Conservation (phyloP, 257 asterid species). For the Asclepias syriaca region DNA sequence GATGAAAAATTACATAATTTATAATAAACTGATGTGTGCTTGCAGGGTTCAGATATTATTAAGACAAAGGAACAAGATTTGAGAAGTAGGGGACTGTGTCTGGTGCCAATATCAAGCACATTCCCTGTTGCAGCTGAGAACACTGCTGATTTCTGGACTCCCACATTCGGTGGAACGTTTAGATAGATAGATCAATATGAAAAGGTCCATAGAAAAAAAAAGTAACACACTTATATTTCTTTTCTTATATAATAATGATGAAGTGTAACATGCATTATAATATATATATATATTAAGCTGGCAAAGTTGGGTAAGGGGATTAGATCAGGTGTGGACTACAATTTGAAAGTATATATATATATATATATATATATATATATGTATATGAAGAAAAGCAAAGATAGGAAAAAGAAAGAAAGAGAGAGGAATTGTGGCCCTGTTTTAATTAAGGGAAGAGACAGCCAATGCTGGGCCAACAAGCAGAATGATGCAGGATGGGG, state of each 20-base stretch:
- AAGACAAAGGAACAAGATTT: slow-evolving; percentile 38
- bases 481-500: slow-evolving; percentile 27
- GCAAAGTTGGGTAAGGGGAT: slow-evolving; percentile 14
- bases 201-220: too few species aligned
- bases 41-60: slow-evolving; percentile 31
- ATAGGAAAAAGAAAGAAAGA: slow-evolving; percentile 13
- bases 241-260: background rate
- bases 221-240: too few species aligned
- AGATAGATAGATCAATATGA: slow-evolving; percentile 26
- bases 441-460: slow-evolving; percentile 28
- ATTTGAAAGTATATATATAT: background rate
- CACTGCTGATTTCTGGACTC: slow-evolving; percentile 64
- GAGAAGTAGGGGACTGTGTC: slow-evolving; percentile 70
- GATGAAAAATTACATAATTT: background rate
- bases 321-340: background rate
- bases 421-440: slow-evolving; percentile 30
- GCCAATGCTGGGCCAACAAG: slow-evolving; percentile 54
- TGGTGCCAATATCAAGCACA: slow-evolving; percentile 78
- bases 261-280: slow-evolving; percentile 2
- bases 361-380: background rate
- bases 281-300: background rate
- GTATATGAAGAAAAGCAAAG: slow-evolving; percentile 20
- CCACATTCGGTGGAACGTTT: slow-evolving; percentile 56
- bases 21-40: too few species aligned
- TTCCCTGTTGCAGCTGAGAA: slow-evolving; percentile 65